Evolutionary conservation across 768 basidiomycete species (phyloP), one percentile per base, ranked within the genome.

Genomic region (Calocera cornea): DNA sequence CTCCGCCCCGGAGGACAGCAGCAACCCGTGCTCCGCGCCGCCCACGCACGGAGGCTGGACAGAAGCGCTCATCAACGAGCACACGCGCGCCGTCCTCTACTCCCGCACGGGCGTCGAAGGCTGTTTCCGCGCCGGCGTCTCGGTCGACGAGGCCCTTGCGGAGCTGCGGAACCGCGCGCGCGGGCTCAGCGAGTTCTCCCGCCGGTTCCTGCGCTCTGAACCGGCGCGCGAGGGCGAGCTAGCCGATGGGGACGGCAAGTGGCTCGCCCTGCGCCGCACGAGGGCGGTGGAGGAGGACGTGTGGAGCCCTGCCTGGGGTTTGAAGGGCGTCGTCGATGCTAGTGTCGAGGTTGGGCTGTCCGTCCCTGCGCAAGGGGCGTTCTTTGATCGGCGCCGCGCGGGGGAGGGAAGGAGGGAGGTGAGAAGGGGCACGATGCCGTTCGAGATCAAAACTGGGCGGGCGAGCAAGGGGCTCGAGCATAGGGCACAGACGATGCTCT

Each of bases 401-500:
- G 34, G 64, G 41, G 44, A 67, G 65, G 72, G 49, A 71, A 68
- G 33, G 68, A 34, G 80, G 54, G 16, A 60, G 54, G 8, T 27
- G 24, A 79, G 0, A 81, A 70, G 54, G 29, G 72, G 68, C 60
- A 72, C 86, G 0, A 80, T 88, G 71, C 95, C 95, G 0, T 86
- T 99, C 65, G 97, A 99, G 76, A 92, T 99, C 78, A 99, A 99
- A 78, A 99, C 97, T 0, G 97, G 97, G 1, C 83, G 89, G 34
- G 78, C 87, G 0, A 79, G 83, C 8, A 87, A 85, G 0, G 83
- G 84, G 1, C 86, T 94, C 85, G 93, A 95, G 71, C 95, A 98
- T 76, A 88, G 97, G 40, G 97, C 97, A 0, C 97, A 99, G 77
- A 99, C 97, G 0, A 94, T 97, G 87, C 78, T 99, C 2, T 99